These are phyloP conservation scores for Aspergillus ellipticus DNA, from an alignment of 495 filamentous ascomycete species.

Conservation along the genomic window DNA sequence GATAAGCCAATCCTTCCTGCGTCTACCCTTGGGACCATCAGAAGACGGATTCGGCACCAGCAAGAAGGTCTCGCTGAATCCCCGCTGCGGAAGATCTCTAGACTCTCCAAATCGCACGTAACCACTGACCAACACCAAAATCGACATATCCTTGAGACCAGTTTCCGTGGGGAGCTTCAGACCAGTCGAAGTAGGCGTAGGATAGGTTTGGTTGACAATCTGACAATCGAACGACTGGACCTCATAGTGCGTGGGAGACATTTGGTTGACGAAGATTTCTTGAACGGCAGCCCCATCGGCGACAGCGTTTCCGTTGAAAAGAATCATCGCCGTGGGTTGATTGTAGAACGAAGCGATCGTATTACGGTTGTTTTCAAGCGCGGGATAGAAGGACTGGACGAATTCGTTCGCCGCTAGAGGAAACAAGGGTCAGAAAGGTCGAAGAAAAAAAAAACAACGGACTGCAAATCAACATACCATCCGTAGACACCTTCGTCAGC, in stretches of 20 bases:
- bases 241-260: conserved; percentile 60
- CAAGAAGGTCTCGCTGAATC: conserved; percentile 72
- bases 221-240: conserved; percentile 68
- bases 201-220: conserved; percentile 65
- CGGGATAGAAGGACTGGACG: conserved; percentile 49
- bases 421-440: background rate
- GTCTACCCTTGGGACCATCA: conserved; percentile 40
- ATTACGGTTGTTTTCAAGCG: conserved; percentile 52
- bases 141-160: conserved; percentile 59
- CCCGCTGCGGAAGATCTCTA: conserved; percentile 51
- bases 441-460: background rate
- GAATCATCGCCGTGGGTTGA: conserved; percentile 48
- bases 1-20: conserved; percentile 59
- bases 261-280: conserved; percentile 56
- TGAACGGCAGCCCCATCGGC: conserved; percentile 54
- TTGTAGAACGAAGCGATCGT: conserved; percentile 57
- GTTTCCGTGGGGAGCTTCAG: conserved; percentile 32
- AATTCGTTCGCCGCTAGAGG: conserved; percentile 47
- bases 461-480: conserved; percentile 31
- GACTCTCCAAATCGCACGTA: conserved; percentile 58
- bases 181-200: conserved; percentile 34
- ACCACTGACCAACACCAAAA: conserved; percentile 65
- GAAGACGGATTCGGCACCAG: conserved; percentile 70
- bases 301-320: conserved; percentile 64
- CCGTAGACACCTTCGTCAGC: conserved; percentile 47